A percentile compares a stretch with the other conserved stretches of the same genome.
Evolutionary conservation across 108 stramenopile genomes (phyloP).

Genomic region (Cyclostephanos invisitatus): DNA sequence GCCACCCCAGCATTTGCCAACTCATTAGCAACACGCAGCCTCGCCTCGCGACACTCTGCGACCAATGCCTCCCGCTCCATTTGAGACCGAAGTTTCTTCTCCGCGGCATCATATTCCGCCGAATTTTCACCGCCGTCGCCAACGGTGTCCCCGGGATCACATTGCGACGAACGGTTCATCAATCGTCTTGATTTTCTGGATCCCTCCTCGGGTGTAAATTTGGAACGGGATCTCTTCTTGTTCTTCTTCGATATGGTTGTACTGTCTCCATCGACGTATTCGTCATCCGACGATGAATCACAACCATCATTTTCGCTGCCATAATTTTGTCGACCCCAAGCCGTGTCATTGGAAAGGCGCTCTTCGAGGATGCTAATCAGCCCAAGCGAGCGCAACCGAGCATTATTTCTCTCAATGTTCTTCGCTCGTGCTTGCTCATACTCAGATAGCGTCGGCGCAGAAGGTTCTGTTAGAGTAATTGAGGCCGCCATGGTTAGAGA

Average conservation of each 20-base stretch:
- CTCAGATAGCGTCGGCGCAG: constrained; percentile 29
- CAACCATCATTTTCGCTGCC: constrained; percentile 4
- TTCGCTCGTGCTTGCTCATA: constrained; percentile 64
- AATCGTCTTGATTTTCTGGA: constrained; percentile 63
- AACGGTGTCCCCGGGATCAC: constrained; percentile 11
- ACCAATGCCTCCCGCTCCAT: constrained; percentile 54
- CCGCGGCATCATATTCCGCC: neutral
- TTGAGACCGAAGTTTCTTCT: constrained; percentile 30
- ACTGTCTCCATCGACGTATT: neutral
- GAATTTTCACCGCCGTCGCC: constrained; percentile 3
- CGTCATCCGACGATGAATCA: constrained; percentile 17
- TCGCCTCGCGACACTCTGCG: constrained; percentile 69
- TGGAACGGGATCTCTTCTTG: neutral
- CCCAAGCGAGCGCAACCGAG: constrained; percentile 65
- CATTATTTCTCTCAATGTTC: constrained; percentile 85
- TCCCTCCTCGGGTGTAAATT: constrained; percentile 32
- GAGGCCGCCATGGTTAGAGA: constrained; percentile 1
- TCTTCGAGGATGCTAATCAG: constrained; percentile 69
- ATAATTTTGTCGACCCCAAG: constrained; percentile 43
- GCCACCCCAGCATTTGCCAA: constrained; percentile 47
- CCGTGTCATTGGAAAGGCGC: constrained; percentile 60
- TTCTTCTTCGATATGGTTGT: constrained; percentile 17
- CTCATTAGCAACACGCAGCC: constrained; percentile 60
- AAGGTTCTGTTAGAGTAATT: neutral
- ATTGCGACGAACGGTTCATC: constrained; percentile 46